Evolutionary conservation across 2,329 filamentous ascomycete species (phyloP).

Genomic region (Cordyceps cateniannulata): DNA sequence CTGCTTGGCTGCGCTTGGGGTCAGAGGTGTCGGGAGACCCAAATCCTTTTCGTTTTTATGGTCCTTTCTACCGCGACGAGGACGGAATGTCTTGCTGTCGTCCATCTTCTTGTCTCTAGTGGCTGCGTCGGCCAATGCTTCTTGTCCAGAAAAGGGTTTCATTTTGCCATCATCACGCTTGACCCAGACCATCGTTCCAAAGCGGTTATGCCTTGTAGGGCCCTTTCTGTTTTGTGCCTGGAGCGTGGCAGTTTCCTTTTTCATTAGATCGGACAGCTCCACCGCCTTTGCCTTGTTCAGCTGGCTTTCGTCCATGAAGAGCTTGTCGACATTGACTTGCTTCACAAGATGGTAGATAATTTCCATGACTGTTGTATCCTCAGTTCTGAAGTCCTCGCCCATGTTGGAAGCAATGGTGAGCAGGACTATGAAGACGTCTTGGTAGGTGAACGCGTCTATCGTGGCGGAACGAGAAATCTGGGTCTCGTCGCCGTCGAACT

Average conservation of each 20-base stretch:
- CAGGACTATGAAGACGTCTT: conserved; percentile 82
- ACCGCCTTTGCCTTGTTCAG: conserved; percentile 61
- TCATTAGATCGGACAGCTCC: conserved; percentile 68
- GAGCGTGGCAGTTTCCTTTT: conserved; percentile 78
- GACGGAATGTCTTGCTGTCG: conserved; percentile 80
- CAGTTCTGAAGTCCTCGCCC: conserved; percentile 83
- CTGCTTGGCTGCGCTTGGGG: conserved; percentile 65
- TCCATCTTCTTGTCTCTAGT: conserved; percentile 84
- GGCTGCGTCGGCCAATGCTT: conserved; percentile 67
- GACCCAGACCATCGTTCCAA: conserved; percentile 96
- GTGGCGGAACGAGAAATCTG: conserved; percentile 83
- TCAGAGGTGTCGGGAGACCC: conserved; percentile 64
- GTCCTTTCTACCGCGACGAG: conserved; percentile 56
- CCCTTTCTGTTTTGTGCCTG: conserved; percentile 69
- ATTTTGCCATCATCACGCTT: conserved; percentile 80
- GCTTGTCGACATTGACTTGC: conserved; percentile 72
- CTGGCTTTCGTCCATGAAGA: conserved; percentile 78
- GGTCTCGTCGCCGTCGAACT: conserved; percentile 80
- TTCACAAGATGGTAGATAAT: conserved; percentile 90
- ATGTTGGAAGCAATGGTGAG: conserved; percentile 87
- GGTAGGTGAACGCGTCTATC: conserved; percentile 81
- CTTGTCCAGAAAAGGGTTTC: conserved; percentile 82
- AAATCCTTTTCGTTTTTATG: conserved; percentile 67
- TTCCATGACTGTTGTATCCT: conserved; percentile 86
- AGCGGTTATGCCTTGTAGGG: conserved; percentile 84